Conservation (phyloP, 192 early-diverging fungal species). For the Diversispora eburnea region DNA sequence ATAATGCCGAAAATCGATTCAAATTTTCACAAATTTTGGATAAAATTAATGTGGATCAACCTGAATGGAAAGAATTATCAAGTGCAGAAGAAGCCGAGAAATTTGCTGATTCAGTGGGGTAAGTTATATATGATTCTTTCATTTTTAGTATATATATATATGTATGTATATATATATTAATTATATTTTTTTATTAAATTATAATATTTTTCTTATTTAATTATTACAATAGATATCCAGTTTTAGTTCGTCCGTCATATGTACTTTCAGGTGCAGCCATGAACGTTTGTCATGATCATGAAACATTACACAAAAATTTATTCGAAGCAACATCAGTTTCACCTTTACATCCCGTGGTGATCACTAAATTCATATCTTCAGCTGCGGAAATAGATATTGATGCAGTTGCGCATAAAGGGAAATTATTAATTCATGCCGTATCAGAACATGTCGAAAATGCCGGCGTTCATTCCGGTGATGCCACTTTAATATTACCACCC, state of each 20-base stretch:
- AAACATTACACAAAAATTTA: slow-evolving; percentile 83
- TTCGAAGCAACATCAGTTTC: slow-evolving; percentile 89
- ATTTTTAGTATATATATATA: no score
- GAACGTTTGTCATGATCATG: slow-evolving; percentile 65
- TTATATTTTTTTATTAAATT: neutral
- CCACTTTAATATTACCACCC: slow-evolving; percentile 91
- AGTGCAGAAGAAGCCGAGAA: slow-evolving; percentile 76
- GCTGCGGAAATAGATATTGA: slow-evolving; percentile 99
- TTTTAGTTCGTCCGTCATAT: slow-evolving; percentile 96
- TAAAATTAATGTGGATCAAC: slow-evolving; percentile 96
- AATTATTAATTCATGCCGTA: slow-evolving; percentile 90
- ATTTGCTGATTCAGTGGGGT: slow-evolving; percentile 83
- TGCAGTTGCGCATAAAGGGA: slow-evolving; percentile 92
- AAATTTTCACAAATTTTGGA: slow-evolving; percentile 98
- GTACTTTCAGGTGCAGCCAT: slow-evolving; percentile 99
- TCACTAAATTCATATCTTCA: slow-evolving; percentile 97
- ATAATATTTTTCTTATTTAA: neutral
- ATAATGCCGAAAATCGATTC: slow-evolving; percentile 95
- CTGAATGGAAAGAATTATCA: slow-evolving; percentile 94
- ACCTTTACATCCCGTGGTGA: slow-evolving; percentile 92
- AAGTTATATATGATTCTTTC: neutral
- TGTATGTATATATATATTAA: no score
- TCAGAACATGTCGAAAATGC: slow-evolving; percentile 99
- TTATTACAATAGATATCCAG: slow-evolving; percentile 60
- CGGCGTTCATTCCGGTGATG: slow-evolving; percentile 98